Evolutionary conservation across 768 basidiomycete species (phyloP).

Genomic region (Cyclocybe aegerita): DNA sequence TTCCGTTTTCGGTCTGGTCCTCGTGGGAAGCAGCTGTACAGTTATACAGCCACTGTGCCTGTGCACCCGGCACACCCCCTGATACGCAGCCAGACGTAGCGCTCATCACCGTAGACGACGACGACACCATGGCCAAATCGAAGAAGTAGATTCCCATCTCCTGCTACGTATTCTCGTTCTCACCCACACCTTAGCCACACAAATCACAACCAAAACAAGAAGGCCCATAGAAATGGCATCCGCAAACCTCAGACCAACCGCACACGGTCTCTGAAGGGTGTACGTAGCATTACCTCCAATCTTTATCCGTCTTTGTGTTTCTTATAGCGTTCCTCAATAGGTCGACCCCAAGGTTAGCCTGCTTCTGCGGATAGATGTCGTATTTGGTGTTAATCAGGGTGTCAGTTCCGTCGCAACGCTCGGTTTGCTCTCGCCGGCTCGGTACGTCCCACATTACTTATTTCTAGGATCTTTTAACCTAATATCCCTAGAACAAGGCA

Average conservation of each 20-base stretch:
- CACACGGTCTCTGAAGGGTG: slow-evolving; percentile 86
- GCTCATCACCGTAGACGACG: slow-evolving; percentile 30
- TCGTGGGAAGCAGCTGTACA: slow-evolving; percentile 33
- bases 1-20: too few relatives aligned
- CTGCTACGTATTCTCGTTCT: slow-evolving; percentile 2
- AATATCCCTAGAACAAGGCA: slow-evolving; percentile 55
- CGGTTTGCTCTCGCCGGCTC: slow-evolving; percentile 72
- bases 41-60: slow-evolving; percentile 45
- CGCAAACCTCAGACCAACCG: slow-evolving; percentile 74
- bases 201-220: slow-evolving; percentile 95
- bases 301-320: not conserved
- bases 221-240: slow-evolving; percentile 98
- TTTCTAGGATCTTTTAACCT: slow-evolving; percentile 1
- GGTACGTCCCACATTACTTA: slow-evolving; percentile 41
- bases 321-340: slow-evolving; percentile 33
- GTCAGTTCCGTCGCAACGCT: slow-evolving; percentile 84
- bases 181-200: slow-evolving; percentile 58
- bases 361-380: slow-evolving; percentile 1
- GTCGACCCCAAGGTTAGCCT: slow-evolving; percentile 73
- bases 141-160: slow-evolving; percentile 71
- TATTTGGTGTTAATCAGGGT: slow-evolving; percentile 10
- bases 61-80: slow-evolving; percentile 22
- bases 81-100: slow-evolving; percentile 10
- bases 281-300: slow-evolving; percentile 45
- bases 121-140: slow-evolving; percentile 87